These are phyloP conservation scores for Cyphellophora europaea DNA, from an alignment of 2,329 filamentous ascomycete genomes.

Conservation along the genomic window DNA sequence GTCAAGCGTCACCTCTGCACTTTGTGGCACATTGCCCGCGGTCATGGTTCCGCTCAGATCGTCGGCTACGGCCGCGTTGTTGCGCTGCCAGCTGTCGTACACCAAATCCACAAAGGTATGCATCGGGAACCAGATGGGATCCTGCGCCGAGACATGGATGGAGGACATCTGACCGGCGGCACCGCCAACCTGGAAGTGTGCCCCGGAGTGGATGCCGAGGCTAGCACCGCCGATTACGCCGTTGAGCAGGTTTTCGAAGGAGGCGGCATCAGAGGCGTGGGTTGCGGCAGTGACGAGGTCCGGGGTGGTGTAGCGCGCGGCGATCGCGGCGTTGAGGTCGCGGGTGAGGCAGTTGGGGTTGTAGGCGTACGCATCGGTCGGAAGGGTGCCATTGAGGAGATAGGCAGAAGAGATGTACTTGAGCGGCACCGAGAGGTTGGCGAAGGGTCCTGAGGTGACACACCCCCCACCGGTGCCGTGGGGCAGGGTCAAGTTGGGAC, in stretches of 20 bases:
- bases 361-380: slow-evolving; percentile 14
- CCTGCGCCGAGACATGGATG: slow-evolving; percentile 18
- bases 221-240: slow-evolving; percentile 16
- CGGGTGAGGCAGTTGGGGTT: slow-evolving; percentile 18
- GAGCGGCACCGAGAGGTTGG: slow-evolving; percentile 14
- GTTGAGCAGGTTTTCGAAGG: slow-evolving; percentile 17
- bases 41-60: slow-evolving; percentile 17
- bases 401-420: slow-evolving; percentile 15
- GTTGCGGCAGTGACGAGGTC: slow-evolving; percentile 11
- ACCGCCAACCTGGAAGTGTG: slow-evolving; percentile 18
- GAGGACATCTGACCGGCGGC: slow-evolving; percentile 12
- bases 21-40: slow-evolving; percentile 16
- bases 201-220: slow-evolving; percentile 18
- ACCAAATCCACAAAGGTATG: slow-evolving; percentile 20
- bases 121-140: slow-evolving; percentile 19
- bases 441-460: slow-evolving; percentile 20
- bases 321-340: slow-evolving; percentile 18
- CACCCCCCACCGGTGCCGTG: slow-evolving; percentile 20
- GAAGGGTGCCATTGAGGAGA: slow-evolving; percentile 12
- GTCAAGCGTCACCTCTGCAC: slow-evolving; percentile 17
- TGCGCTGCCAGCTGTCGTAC: slow-evolving; percentile 17
- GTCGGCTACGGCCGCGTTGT: slow-evolving; percentile 13
- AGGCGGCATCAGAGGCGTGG: slow-evolving; percentile 13
- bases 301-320: slow-evolving; percentile 16
- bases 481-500: slow-evolving; percentile 14